Evolutionary conservation across 352 stramenopile genomes (phyloP), one percentile per base, ranked within the genome.

Genomic region (Globisporangium cylindrosporum): DNA sequence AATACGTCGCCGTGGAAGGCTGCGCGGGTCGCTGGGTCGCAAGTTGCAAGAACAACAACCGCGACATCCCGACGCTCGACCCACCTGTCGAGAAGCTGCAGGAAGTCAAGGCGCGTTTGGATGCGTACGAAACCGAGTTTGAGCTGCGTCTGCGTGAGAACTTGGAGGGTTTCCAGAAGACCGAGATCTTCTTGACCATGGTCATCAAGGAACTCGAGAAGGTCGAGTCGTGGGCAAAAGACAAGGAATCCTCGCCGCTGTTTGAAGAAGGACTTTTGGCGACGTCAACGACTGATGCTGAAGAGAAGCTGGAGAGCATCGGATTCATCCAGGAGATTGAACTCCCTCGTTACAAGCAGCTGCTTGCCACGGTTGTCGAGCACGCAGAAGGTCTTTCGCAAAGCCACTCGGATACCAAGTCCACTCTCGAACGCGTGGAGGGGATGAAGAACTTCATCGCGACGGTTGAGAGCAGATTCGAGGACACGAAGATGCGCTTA

Each of bases 31-130:
- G 86, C 22, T 95, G 88, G 88, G 86, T 94, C 43, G 80, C 88
- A 32, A 93, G 85, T 65, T 95, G 88, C 76, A 94, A 94, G 78
- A 94, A 94, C 79, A 95, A 95, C 71, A 82, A 87, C 51, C 88
- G 88, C 24, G 79, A 80, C 5, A 81, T 89, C 15, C 88, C 88
- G 1, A 79, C 82, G 65, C 68, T 95, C 25, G 73, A 89, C 34
- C 88, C 88, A 36, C 80, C 88, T 4, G 78, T 95, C 56, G 88
- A 94, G 69, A 89, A 92, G 59, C 61, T 96, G 32, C 88, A 95
- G 69, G 81, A 90, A 61, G 68, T 91, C 9, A 93, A 94, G 76
- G 75, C 77, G 4, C 68, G 84, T 27, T 59, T 95, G 57, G 82
- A 93, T 68, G 77, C 81, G 29, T 67, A 87, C 22, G 84, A 95